Evolutionary conservation across 31 red algal species (phyloP), one percentile per base, ranked within the genome.

Genomic region (Asparagopsis taxiformis): DNA sequence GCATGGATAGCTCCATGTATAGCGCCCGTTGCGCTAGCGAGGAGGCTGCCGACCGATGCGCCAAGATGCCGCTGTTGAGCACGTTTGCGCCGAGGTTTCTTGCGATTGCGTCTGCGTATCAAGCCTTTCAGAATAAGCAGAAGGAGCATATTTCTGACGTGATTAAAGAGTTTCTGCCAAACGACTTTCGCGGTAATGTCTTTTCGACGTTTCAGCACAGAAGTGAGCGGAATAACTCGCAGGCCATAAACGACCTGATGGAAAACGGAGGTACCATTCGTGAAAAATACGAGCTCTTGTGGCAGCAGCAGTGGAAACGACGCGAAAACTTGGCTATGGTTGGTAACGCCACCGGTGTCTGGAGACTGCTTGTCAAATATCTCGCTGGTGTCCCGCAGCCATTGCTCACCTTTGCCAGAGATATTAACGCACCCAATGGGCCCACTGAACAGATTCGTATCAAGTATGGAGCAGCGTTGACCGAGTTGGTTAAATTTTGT

Each of bases 261-360:
- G 38, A 15, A 21, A 37, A 32, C 24, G 73, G 73, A 37, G 73
- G 73, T 7, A 51, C 56, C 0, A 52, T 77, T 32, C 17, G 39
- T 2, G 31, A 77, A 31, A 77, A 77, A 26, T 77, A 77, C 33
- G 59, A 61, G 1, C 44, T 77, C 2, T 23, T 77, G 16, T 77
- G 73, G 73, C 41, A 77, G 31, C 73, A 77, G n/a, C 73, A 77
- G 29, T 77, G 73, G 73, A 77, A 77, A 25, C 73, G 73, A 33
- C 56, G 73, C 24, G 73, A 77, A 41, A 62, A 36, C 21, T 53
- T 77, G 4, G 73, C 73, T 25, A 77, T 62, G 59, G 55, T 77
- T 52, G 73, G 73, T 10, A 77, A 77, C 43, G 73, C 73, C 3
- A 63, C 44, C 26, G 73, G 73, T 13, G 50, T 77, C 9, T 77